Conservation (phyloP, 2,329 filamentous ascomycete genomes). For the Aspergillus awamori region DNA sequence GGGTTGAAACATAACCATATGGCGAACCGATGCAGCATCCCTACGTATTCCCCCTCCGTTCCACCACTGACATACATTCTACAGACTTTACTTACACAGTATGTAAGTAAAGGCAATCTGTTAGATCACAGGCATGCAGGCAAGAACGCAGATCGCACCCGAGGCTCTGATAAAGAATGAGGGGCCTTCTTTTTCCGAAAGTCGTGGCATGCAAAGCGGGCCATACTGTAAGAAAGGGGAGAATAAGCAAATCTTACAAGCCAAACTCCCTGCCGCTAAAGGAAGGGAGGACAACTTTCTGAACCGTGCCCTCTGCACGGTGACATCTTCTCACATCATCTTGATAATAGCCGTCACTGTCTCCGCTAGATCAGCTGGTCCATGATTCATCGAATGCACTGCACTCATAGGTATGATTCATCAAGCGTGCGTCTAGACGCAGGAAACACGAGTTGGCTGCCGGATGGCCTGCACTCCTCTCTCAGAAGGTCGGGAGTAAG, state of each 20-base stretch:
- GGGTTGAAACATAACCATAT: background rate
- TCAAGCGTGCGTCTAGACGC: background rate
- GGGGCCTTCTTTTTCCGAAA: constrained; percentile 2
- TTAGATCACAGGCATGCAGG: constrained; percentile 20
- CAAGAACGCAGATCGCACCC: constrained; percentile 18
- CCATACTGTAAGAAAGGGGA: background rate
- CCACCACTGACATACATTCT: background rate
- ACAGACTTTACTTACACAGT: background rate
- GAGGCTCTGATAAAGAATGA: constrained; percentile 12
- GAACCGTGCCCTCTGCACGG: constrained; percentile 9
- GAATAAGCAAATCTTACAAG: constrained; percentile 1
- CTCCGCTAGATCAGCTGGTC: background rate
- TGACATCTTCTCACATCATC: constrained; percentile 1
- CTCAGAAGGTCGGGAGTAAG: constrained; percentile 3
- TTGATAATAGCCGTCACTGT: background rate
- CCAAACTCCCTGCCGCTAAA: background rate
- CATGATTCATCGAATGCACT: constrained; percentile 2
- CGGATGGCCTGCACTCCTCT: background rate
- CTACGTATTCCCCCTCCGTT: background rate
- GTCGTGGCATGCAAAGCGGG: constrained; percentile 6
- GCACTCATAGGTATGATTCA: background rate
- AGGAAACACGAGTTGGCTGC: constrained; percentile 8
- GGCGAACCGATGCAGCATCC: background rate
- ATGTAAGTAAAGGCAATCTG: constrained; percentile 7
- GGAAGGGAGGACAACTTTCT: constrained; percentile 4